Evolutionary conservation across 495 filamentous ascomycete species (phyloP).

Genomic region (Penicilliopsis zonata): DNA sequence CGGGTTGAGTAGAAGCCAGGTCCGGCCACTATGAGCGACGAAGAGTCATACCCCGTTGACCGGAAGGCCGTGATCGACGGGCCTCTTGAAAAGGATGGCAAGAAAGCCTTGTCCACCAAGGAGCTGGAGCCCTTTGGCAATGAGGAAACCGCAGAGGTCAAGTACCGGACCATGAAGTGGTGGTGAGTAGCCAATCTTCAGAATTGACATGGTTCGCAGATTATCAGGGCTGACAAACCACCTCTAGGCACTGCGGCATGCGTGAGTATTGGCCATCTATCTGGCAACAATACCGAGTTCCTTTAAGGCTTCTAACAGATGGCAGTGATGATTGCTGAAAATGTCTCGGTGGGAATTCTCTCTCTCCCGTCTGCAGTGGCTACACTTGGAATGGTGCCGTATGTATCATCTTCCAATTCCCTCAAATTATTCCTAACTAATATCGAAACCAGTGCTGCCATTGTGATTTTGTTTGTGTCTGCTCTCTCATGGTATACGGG

Average conservation of each 20-base stretch:
- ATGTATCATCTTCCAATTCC: conserved; percentile 23
- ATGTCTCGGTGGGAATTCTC: conserved; percentile 50
- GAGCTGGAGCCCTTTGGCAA: conserved; percentile 27
- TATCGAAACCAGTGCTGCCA: conserved; percentile 32
- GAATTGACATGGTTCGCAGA: neutral
- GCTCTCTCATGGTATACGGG: conserved; percentile 60
- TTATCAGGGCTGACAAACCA: neutral
- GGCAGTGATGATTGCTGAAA: conserved; percentile 49
- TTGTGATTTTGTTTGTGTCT: conserved; percentile 48
- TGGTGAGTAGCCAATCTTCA: conserved; percentile 15
- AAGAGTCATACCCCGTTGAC: no score
- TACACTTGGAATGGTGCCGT: conserved; percentile 42
- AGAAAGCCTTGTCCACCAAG: no score
- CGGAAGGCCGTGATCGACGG: no score
- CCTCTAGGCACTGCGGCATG: conserved; percentile 22
- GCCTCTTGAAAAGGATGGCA: no score
- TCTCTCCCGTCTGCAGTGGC: conserved; percentile 46
- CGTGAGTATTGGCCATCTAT: conserved; percentile 7
- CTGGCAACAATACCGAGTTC: neutral
- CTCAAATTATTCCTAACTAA: conserved; percentile 52
- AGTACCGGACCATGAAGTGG: conserved; percentile 26
- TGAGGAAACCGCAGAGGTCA: conserved; percentile 13
- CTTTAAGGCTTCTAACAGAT: conserved; percentile 5
- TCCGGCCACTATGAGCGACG: no score
- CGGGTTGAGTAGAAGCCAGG: no score